phyloP scores from a whole-genome alignment of 208 protist species.

The Zelonia costaricensis region DNA sequence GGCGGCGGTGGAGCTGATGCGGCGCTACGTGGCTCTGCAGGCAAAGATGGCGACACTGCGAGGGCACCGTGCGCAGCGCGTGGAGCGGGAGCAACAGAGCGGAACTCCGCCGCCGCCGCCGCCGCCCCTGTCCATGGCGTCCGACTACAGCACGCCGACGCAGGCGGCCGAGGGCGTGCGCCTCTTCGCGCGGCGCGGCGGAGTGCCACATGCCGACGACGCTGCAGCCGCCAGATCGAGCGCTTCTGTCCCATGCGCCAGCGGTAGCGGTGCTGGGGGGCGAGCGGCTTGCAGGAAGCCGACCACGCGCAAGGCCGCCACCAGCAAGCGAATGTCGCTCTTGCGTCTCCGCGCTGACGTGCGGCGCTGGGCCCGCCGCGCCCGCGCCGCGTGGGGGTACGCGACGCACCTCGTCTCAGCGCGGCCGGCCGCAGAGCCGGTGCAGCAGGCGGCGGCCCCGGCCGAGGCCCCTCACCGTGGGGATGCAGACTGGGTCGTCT shows the following conservation, averaged over 20 bases:
- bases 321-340: constrained; percentile 12
- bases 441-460: background rate
- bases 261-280: no score
- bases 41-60: constrained; percentile 48
- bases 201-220: no score
- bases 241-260: background rate
- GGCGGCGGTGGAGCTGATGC: constrained; percentile 47
- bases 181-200: background rate
- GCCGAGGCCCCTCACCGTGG: no score
- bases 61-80: constrained; percentile 39
- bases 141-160: constrained; percentile 15
- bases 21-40: constrained; percentile 58
- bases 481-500: constrained; percentile 22
- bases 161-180: background rate
- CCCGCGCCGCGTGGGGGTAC: constrained; percentile 10
- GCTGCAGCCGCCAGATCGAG: background rate
- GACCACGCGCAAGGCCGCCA: background rate
- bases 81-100: constrained; percentile 27
- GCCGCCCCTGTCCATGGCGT: constrained; percentile 12
- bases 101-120: constrained; percentile 1
- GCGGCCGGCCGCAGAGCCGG: background rate
- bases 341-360: constrained; percentile 13
- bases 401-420: background rate
- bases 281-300: constrained; percentile 1
- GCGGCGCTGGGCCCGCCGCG: constrained; percentile 19